Percentiles rank a stretch among this genome's conserved stretches.
These are phyloP conservation scores for Penicillium taxi DNA, from an alignment of 495 filamentous ascomycete genomes.

Conservation along the genomic window DNA sequence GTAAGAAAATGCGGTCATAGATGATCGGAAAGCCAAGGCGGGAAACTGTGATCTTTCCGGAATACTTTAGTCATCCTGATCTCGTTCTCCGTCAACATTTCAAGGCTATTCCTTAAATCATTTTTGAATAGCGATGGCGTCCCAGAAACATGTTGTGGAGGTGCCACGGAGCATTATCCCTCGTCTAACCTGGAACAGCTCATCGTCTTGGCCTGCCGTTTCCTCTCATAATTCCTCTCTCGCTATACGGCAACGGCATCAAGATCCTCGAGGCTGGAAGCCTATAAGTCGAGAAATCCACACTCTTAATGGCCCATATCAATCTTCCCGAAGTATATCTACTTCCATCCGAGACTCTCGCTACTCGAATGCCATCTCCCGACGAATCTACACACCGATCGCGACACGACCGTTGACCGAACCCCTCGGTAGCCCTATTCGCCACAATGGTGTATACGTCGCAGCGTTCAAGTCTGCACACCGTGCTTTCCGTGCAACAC, in stretches of 20 bases:
- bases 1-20: too few relatives aligned
- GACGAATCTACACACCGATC: constrained; percentile 10
- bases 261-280: constrained; percentile 17
- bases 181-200: constrained; percentile 38
- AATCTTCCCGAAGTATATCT: constrained; percentile 17
- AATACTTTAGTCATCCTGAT: constrained; percentile 16
- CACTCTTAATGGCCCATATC: constrained; percentile 5
- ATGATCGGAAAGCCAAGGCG: constrained; percentile 1
- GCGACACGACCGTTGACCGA: constrained; percentile 11
- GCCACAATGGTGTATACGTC: constrained; percentile 44
- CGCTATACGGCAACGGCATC: constrained; percentile 19
- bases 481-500: constrained; percentile 61
- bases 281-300: constrained; percentile 20
- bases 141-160: constrained; percentile 32
- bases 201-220: constrained; percentile 30
- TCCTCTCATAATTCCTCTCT: constrained; percentile 24
- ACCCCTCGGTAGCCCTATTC: constrained; percentile 24
- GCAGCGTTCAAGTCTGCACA: constrained; percentile 35
- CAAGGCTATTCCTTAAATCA: constrained; percentile 12
- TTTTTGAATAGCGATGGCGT: constrained; percentile 21
- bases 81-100: too few relatives aligned
- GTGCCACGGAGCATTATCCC: constrained; percentile 37
- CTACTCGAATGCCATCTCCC: constrained; percentile 16
- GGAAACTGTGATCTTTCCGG: constrained; percentile 16
- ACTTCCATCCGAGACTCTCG: constrained; percentile 13